Base-by-base conservation (phyloP, 441 rosid genomes). In the Gossypium gossypioides region DNA sequence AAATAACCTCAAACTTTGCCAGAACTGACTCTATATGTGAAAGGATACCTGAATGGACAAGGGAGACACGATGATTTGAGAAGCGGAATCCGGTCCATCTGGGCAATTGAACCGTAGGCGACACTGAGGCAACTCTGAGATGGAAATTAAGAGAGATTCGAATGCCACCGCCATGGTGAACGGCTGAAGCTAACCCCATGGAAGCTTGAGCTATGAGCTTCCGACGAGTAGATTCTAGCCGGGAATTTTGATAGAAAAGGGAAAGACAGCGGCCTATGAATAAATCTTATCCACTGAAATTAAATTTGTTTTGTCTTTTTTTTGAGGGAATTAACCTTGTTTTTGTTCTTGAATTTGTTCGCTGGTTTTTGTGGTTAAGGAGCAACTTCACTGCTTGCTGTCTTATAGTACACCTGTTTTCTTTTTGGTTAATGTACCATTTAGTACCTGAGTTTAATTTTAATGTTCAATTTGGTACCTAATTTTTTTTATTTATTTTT, bases 181-280 rank as follows among this genome's bases (percentile, higher is more conserved):
- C 69, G 34, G 84, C 89, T 12, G 94, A 87, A 84, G 97, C 82
- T 58, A 87, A 75, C 62, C 86, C 82, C 97, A 89, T 86, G 55
- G 68, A 50, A n/a, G 9, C 2, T 66, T 24, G 56, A 48, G 57
- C 9, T 24, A 1, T 4, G 57, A 66, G 57, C 34, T 32, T 55
- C 18, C 22, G 57, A 9, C 8, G 57, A 10, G 27, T 1, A 46
- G 19, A 48, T 6, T 15, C 5, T 32, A 40, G 21, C 8, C 24
- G 13, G 7, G 4, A 24, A 24, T 46, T n/a, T 24, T 8, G 18
- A 22, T 44, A 13, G 6, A 13, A 42, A 44, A 18, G n/a, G 18
- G 69, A n/a, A 3, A 7, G 52, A 24, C 1, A 66, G 37, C 0
- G 9, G 24, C 22, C 19, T 40, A 13, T 19, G 3, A 25, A 66